A percentile compares a stretch with the other conserved stretches of the same genome.
Evolutionary conservation across 2,329 filamentous ascomycete species (phyloP).

Genomic region (Penicillium occitanis): DNA sequence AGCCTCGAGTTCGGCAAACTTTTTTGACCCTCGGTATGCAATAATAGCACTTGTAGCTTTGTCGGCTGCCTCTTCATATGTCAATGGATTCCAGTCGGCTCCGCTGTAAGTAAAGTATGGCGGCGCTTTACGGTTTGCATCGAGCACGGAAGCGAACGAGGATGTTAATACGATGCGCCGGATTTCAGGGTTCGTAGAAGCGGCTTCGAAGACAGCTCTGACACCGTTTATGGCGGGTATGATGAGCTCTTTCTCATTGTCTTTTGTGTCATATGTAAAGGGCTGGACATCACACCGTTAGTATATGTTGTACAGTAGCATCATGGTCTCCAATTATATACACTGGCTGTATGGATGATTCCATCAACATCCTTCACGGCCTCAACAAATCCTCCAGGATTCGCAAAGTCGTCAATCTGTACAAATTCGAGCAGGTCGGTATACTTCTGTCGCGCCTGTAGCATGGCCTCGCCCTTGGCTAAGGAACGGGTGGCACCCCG

Average conservation of each 20-base stretch:
- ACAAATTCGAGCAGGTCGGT: conserved; percentile 17
- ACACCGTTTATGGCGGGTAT: conserved; percentile 18
- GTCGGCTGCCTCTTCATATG: conserved; percentile 32
- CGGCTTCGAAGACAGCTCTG: conserved; percentile 38
- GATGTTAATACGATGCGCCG: conserved; percentile 18
- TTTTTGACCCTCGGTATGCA: conserved; percentile 37
- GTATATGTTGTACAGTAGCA: no score
- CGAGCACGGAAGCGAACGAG: conserved; percentile 19
- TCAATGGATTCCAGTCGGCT: conserved; percentile 35
- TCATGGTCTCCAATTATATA: not conserved
- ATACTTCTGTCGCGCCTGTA: conserved; percentile 19
- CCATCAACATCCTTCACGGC: conserved; percentile 18
- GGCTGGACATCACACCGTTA: conserved; percentile 3
- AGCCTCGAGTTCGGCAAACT: conserved; percentile 32
- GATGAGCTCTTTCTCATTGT: conserved; percentile 21
- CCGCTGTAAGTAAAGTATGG: conserved; percentile 29
- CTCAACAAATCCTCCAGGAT: conserved; percentile 9
- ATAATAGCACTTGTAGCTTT: conserved; percentile 26
- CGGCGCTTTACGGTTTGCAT: conserved; percentile 16
- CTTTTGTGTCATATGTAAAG: conserved; percentile 13
- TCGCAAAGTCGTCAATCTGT: conserved; percentile 17
- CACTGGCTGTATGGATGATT: conserved; percentile 20
- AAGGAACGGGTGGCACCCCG: conserved; percentile 21
- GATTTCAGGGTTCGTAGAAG: conserved; percentile 37
- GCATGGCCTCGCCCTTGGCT: conserved; percentile 21